Percentiles rank a stretch among this genome's conserved stretches.
Evolutionary conservation across 805 yeast species (phyloP).

Genomic region (Huiozyma sinensis): DNA sequence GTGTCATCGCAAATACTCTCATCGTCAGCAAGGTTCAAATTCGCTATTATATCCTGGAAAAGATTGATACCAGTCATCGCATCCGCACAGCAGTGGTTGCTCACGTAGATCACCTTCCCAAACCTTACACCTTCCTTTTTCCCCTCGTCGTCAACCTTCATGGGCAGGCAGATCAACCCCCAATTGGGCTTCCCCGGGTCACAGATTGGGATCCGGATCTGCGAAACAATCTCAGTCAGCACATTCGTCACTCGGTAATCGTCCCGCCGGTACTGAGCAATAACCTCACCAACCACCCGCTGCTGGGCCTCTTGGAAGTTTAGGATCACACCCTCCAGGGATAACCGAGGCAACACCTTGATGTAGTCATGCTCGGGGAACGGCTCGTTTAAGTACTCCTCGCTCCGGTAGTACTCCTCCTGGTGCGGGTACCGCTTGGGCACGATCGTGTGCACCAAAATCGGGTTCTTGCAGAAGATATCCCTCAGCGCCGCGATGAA

Average conservation of each 20-base stretch:
- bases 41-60: slow-evolving; percentile 12
- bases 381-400: slow-evolving; percentile 13
- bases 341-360: slow-evolving; percentile 9
- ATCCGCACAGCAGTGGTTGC: slow-evolving; percentile 20
- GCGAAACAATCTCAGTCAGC: slow-evolving; percentile 9
- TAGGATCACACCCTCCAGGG: slow-evolving; percentile 13
- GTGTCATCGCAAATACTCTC: neutral
- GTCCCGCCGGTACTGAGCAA: slow-evolving; percentile 7
- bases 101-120: slow-evolving; percentile 5
- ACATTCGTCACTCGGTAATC: slow-evolving; percentile 7
- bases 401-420: slow-evolving; percentile 12
- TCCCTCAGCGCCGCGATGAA: slow-evolving; percentile 8
- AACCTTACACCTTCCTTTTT: neutral
- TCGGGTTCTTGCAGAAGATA: slow-evolving; percentile 14
- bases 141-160: neutral
- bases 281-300: slow-evolving; percentile 4
- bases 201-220: slow-evolving; percentile 11
- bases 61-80: slow-evolving; percentile 17
- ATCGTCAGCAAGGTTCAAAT: slow-evolving; percentile 1
- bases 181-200: slow-evolving; percentile 15
- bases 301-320: slow-evolving; percentile 15
- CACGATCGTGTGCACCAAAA: slow-evolving; percentile 11
- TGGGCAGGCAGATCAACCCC: slow-evolving; percentile 15
- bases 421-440: slow-evolving; percentile 11
- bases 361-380: slow-evolving; percentile 18